These are phyloP conservation scores for Xylaria castorea DNA, from an alignment of 495 filamentous ascomycete species.

Conservation along the genomic window DNA sequence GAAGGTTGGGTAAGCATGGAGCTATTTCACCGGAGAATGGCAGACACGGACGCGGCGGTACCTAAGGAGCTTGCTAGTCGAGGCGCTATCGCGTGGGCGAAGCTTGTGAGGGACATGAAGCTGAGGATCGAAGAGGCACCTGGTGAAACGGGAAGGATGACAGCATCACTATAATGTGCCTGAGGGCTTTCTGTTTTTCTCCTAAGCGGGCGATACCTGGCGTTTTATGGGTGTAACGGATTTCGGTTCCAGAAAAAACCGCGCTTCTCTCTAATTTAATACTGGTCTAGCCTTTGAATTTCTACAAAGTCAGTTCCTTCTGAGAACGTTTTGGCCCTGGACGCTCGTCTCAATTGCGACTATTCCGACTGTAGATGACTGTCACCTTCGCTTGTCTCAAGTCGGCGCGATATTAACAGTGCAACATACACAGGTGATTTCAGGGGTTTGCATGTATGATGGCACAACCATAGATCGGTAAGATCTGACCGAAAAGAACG, in stretches of 20 bases:
- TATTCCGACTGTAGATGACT: neutral
- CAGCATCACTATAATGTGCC: conserved; percentile 20
- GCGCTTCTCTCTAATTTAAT: neutral
- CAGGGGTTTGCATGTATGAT: neutral
- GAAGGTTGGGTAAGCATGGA: conserved; percentile 82
- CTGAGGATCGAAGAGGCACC: conserved; percentile 48
- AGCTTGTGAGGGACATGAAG: conserved; percentile 60
- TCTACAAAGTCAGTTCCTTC: neutral
- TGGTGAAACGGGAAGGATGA: conserved; percentile 11
- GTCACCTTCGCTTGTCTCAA: neutral
- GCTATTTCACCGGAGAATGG: conserved; percentile 73
- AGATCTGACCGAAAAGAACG: neutral
- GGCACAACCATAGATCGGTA: neutral
- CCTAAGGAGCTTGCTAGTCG: conserved; percentile 69
- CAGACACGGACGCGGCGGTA: conserved; percentile 56
- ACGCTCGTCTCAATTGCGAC: neutral
- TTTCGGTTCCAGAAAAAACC: neutral
- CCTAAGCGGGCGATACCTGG: neutral
- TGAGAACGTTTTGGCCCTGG: neutral
- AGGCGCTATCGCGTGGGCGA: conserved; percentile 69
- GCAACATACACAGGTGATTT: neutral
- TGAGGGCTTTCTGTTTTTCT: neutral
- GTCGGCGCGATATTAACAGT: neutral
- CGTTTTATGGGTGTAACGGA: neutral
- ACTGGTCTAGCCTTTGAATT: neutral